Evolutionary conservation across 1,139 yeast genomes (phyloP).

Genomic region (Entelexis sorbosivorans): DNA sequence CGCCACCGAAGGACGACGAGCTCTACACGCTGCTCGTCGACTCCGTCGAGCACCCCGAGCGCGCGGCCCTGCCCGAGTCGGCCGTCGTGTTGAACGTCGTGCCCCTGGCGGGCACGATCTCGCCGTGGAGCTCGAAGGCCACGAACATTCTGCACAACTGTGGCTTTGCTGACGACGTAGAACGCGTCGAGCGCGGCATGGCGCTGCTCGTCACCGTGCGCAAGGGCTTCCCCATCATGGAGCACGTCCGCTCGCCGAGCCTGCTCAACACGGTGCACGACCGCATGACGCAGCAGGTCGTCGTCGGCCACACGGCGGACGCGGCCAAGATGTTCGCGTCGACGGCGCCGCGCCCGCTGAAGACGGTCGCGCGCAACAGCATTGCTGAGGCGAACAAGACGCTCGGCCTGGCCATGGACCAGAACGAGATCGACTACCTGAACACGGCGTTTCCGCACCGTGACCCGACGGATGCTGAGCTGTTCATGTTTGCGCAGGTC

Average conservation of each 20-base stretch:
- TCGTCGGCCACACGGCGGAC: slow-evolving; percentile 45
- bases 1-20: slow-evolving; percentile 45
- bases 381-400: slow-evolving; percentile 67
- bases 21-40: slow-evolving; percentile 40
- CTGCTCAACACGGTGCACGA: slow-evolving; percentile 69
- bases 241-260: slow-evolving; percentile 42
- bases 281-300: slow-evolving; percentile 76
- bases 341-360: slow-evolving; percentile 77
- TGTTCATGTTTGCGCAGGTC: slow-evolving; percentile 98
- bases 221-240: slow-evolving; percentile 53
- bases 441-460: slow-evolving; percentile 71
- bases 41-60: slow-evolving; percentile 20
- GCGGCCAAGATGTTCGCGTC: slow-evolving; percentile 63
- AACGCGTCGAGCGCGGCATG: slow-evolving; percentile 83
- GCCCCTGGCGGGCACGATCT: slow-evolving; percentile 92
- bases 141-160: slow-evolving; percentile 86
- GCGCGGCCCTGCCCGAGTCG: slow-evolving; percentile 37
- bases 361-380: slow-evolving; percentile 44
- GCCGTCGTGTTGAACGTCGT: slow-evolving; percentile 60
- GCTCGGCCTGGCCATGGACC: slow-evolving; percentile 83
- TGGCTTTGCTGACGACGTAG: slow-evolving; percentile 56
- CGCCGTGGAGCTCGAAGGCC: slow-evolving; percentile 99
- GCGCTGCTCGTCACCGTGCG: slow-evolving; percentile 61
- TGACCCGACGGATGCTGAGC: slow-evolving; percentile 95
- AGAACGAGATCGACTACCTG: slow-evolving; percentile 84